Evolutionary conservation across 768 basidiomycete genomes (phyloP).

Genomic region (Coprinopsis strossmayeri): DNA sequence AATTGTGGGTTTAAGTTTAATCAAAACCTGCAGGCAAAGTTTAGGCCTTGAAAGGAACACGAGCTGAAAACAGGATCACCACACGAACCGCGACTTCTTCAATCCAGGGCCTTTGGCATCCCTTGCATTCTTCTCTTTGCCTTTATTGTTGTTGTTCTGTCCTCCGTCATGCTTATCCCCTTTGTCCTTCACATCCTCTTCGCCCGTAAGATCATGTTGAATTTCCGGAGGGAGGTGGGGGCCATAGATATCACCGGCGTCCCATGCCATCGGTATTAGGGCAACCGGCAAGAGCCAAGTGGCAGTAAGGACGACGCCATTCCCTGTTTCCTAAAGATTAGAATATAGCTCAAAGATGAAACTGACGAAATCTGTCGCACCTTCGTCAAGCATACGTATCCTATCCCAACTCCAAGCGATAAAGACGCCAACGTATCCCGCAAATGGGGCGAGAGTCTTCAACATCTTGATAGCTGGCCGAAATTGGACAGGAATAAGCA

Average conservation of each 20-base stretch:
- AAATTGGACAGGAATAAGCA: constrained; percentile 55
- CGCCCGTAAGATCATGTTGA: constrained; percentile 37
- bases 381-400: constrained; percentile 62
- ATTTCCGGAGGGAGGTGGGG: constrained; percentile 27
- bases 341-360: constrained; percentile 7
- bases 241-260: constrained; percentile 38
- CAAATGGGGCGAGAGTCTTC: constrained; percentile 56
- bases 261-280: constrained; percentile 71
- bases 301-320: constrained; percentile 76
- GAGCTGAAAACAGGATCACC: constrained; percentile 11
- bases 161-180: constrained; percentile 10
- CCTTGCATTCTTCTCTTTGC: constrained; percentile 2
- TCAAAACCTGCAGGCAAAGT: neutral
- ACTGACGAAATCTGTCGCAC: constrained; percentile 22
- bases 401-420: constrained; percentile 76
- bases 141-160: constrained; percentile 7
- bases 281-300: constrained; percentile 79
- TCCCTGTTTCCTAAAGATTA: constrained; percentile 33
- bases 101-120: neutral
- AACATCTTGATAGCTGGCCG: constrained; percentile 50
- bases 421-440: constrained; percentile 70
- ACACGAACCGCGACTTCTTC: constrained; percentile 20
- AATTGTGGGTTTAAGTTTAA: neutral
- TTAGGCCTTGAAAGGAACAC: neutral
- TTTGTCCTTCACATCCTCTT: constrained; percentile 4